Conservation (phyloP, 352 stramenopile species). For the Globisporangium paroecandrum region DNA sequence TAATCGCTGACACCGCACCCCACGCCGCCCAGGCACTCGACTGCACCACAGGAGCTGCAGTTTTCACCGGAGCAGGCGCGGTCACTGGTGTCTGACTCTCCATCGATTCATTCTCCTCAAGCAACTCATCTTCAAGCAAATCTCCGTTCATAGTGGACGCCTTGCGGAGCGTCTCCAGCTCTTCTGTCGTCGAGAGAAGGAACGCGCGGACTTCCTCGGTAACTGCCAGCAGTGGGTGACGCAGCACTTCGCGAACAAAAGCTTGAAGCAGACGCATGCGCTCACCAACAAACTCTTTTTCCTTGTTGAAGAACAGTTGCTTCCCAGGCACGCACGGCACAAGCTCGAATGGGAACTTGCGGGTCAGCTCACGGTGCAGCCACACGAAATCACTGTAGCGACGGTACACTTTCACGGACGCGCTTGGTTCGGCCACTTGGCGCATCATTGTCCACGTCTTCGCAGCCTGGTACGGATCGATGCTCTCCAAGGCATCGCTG, state of each 20-base stretch:
- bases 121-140: slow-evolving; percentile 35
- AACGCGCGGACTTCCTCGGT: slow-evolving; percentile 74
- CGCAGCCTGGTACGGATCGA: slow-evolving; percentile 67
- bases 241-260: slow-evolving; percentile 72
- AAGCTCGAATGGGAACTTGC: slow-evolving; percentile 70
- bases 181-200: slow-evolving; percentile 75
- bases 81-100: background rate
- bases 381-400: slow-evolving; percentile 87
- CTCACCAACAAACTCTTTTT: slow-evolving; percentile 83
- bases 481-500: slow-evolving; percentile 34
- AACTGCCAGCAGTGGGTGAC: slow-evolving; percentile 57
- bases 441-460: slow-evolving; percentile 76
- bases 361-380: slow-evolving; percentile 64
- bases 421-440: slow-evolving; percentile 67
- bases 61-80: slow-evolving; percentile 21
- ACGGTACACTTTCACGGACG: slow-evolving; percentile 80
- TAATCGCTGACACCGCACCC: slow-evolving; percentile 70
- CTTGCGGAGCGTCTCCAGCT: slow-evolving; percentile 68
- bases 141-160: slow-evolving; percentile 41
- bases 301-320: slow-evolving; percentile 81
- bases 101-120: slow-evolving; percentile 29
- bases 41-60: slow-evolving; percentile 13
- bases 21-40: slow-evolving; percentile 59
- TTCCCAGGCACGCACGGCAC: slow-evolving; percentile 75
- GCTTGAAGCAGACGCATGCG: slow-evolving; percentile 79